A percentile compares a stretch with the other conserved stretches of the same genome.
These are phyloP conservation scores for Senna siamea DNA, from an alignment of 306 rosid species.

Conservation along the genomic window DNA sequence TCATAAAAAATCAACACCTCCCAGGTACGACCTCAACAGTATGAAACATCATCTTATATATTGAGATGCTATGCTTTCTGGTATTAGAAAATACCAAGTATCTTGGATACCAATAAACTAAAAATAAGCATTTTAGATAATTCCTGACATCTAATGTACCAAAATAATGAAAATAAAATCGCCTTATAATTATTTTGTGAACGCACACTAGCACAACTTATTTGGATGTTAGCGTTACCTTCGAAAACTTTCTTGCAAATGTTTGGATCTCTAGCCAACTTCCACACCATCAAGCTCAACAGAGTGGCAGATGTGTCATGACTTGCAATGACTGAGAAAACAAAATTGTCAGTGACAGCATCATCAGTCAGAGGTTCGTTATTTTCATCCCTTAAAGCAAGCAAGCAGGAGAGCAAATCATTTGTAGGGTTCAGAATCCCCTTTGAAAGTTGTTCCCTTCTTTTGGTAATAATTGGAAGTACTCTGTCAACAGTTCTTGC, in stretches of 20 bases:
- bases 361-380: slow-evolving; percentile 44
- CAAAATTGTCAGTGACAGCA: slow-evolving; percentile 46
- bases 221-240: slow-evolving; percentile 44
- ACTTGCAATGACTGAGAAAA: slow-evolving; percentile 51
- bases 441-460: slow-evolving; percentile 39
- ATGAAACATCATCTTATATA: too few relatives aligned
- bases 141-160: too few relatives aligned
- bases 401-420: slow-evolving; percentile 47
- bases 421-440: slow-evolving; percentile 45
- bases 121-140: too few relatives aligned
- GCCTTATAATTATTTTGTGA: too few relatives aligned
- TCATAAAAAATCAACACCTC: too few relatives aligned
- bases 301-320: slow-evolving; percentile 59
- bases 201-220: too few relatives aligned
- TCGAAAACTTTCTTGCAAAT: slow-evolving; percentile 54
- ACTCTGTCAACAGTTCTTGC: slow-evolving; percentile 44
- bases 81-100: too few relatives aligned
- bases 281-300: slow-evolving; percentile 55
- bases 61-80: too few relatives aligned
- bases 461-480: slow-evolving; percentile 48
- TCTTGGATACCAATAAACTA: too few relatives aligned
- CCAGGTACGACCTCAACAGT: too few relatives aligned
- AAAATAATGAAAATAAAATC: too few relatives aligned
- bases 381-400: slow-evolving; percentile 59
- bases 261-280: slow-evolving; percentile 51